phyloP scores from a whole-genome alignment of 345 rosid genomes.

The Mangifera indica region DNA sequence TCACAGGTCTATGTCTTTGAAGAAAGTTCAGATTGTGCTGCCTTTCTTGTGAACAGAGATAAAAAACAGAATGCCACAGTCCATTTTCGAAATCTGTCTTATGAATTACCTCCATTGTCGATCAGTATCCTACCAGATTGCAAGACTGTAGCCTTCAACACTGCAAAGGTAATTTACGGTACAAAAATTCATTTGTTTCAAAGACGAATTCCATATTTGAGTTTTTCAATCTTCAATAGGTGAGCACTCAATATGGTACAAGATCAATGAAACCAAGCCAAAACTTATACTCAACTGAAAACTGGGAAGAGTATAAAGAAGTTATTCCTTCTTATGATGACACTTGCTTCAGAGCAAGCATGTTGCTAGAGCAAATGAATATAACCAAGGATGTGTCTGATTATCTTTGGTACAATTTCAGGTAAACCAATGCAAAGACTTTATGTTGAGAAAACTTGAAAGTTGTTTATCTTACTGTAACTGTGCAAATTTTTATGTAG shows the following conservation, averaged over 20 bases:
- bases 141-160: conserved; percentile 63
- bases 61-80: conserved; percentile 25
- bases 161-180: conserved; percentile 53
- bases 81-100: conserved; percentile 44
- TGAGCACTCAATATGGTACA: conserved; percentile 43
- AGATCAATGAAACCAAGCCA: conserved; percentile 44
- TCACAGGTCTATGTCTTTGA: conserved; percentile 64
- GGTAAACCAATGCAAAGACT: conserved; percentile 32
- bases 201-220: not conserved
- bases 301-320: conserved; percentile 64
- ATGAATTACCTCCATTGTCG: conserved; percentile 58
- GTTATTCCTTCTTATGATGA: conserved; percentile 44
- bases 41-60: conserved; percentile 63
- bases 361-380: conserved; percentile 61
- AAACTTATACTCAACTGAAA: conserved; percentile 34
- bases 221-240: conserved; percentile 34
- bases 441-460: not conserved
- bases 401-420: conserved; percentile 74
- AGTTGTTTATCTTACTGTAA: not conserved
- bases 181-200: not conserved
- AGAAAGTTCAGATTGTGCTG: conserved; percentile 50
- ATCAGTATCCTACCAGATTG: conserved; percentile 77
- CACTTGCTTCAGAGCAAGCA: conserved; percentile 48
- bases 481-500: conserved; percentile 29
- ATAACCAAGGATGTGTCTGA: conserved; percentile 75